phyloP scores from a whole-genome alignment of 129 eudicot genomes.

The Silybum marianum region DNA sequence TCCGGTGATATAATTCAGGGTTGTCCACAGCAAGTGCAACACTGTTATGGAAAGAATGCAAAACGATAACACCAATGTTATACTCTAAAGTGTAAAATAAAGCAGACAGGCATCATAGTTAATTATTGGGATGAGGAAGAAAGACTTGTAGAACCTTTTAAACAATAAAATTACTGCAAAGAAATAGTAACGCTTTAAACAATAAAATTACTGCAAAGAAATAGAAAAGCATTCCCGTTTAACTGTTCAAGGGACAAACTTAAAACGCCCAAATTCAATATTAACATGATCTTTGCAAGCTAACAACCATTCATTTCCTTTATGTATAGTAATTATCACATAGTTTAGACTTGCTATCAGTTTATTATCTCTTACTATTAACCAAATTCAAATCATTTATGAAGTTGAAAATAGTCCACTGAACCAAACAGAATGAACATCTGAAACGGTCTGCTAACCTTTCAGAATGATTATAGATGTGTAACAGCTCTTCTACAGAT shows the following conservation, averaged over 20 bases:
- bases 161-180: background rate
- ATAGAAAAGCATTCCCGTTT: background rate
- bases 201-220: background rate
- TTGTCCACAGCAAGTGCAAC: slow-evolving; percentile 85
- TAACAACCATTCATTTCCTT: background rate
- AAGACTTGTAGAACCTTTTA: background rate
- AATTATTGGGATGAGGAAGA: background rate
- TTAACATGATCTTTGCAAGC: slow-evolving; percentile 16
- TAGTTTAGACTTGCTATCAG: slow-evolving; percentile 9
- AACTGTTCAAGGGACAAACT: background rate
- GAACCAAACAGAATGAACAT: slow-evolving; percentile 1
- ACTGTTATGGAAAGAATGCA: slow-evolving; percentile 47
- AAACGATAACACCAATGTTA: background rate
- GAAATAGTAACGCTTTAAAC: background rate
- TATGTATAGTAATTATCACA: background rate
- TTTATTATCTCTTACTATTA: background rate
- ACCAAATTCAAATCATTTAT: background rate
- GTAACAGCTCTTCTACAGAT: slow-evolving; percentile 85
- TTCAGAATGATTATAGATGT: slow-evolving; percentile 90
- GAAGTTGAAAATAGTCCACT: slow-evolving; percentile 9
- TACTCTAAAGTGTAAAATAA: slow-evolving; percentile 8
- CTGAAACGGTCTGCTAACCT: slow-evolving; percentile 53
- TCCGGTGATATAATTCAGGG: slow-evolving; percentile 74
- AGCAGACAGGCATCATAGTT: background rate
- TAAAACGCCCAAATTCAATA: background rate